phyloP scores from a whole-genome alignment of 352 stramenopile species.

The Phytophthora hibernalis region DNA sequence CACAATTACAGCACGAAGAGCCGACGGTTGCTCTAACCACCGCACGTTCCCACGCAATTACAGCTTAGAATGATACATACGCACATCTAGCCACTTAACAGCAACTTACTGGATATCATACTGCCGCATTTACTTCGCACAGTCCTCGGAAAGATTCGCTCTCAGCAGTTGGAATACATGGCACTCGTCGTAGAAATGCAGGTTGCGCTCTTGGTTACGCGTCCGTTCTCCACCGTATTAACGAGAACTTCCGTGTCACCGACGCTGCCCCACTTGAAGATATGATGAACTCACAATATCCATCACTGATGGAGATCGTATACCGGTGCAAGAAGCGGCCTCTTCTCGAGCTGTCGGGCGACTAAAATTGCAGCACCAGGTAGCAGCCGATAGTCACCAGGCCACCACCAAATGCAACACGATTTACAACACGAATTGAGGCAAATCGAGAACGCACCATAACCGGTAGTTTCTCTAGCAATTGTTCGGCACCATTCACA shows the following conservation, averaged over 20 bases:
- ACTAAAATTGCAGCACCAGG: constrained; percentile 63
- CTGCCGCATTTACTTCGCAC: constrained; percentile 69
- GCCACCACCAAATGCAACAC: constrained; percentile 48
- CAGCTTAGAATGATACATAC: constrained; percentile 45
- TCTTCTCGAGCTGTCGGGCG: constrained; percentile 58
- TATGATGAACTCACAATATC: constrained; percentile 11
- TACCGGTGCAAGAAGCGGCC: constrained; percentile 26
- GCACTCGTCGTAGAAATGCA: constrained; percentile 69
- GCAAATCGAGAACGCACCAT: too few relatives aligned
- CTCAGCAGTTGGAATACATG: constrained; percentile 67
- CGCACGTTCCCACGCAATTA: constrained; percentile 78
- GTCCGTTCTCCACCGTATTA: constrained; percentile 27
- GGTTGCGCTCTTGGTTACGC: constrained; percentile 19
- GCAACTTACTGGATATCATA: constrained; percentile 88
- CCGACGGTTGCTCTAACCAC: constrained; percentile 74
- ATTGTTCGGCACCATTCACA: too few relatives aligned
- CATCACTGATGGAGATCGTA: constrained; percentile 7
- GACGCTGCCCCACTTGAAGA: constrained; percentile 20
- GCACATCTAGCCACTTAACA: background rate
- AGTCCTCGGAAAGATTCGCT: constrained; percentile 84
- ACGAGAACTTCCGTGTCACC: constrained; percentile 49
- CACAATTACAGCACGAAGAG: constrained; percentile 73
- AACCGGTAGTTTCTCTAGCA: too few relatives aligned
- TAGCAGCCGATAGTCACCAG: constrained; percentile 56
- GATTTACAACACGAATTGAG: too few relatives aligned